Conservation (phyloP, 805 yeast genomes). For the Alloascoidea hylecoeti region DNA sequence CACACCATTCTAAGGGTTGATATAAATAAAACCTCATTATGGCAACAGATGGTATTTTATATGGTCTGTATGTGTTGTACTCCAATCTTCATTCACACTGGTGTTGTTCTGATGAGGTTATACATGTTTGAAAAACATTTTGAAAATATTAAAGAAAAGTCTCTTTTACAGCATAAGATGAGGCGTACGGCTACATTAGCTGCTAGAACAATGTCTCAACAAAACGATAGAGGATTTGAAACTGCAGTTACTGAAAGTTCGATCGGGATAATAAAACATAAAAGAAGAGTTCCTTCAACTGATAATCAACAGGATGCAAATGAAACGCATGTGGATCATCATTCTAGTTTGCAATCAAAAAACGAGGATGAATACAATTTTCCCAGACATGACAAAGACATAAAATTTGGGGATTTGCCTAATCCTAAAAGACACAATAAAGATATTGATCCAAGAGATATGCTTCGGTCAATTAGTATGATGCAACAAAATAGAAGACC, state of each 20-base stretch:
- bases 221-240: constrained; percentile 12
- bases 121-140: constrained; percentile 74
- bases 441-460: constrained; percentile 57
- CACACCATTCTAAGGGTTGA: constrained; percentile 22
- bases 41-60: constrained; percentile 56
- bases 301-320: too few species aligned
- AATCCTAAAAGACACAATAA: constrained; percentile 19
- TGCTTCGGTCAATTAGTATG: constrained; percentile 64
- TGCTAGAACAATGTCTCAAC: constrained; percentile 16
- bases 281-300: background rate
- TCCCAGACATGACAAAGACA: constrained; percentile 10
- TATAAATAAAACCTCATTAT: constrained; percentile 35
- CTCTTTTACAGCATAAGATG: constrained; percentile 56
- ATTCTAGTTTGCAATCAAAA: too few species aligned
- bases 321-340: too few species aligned
- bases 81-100: constrained; percentile 67
- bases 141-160: constrained; percentile 55
- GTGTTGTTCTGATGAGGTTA: constrained; percentile 46
- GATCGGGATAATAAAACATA: background rate
- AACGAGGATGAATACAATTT: background rate
- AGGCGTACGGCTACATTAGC: constrained; percentile 57
- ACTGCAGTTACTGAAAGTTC: background rate
- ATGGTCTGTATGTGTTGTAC: constrained; percentile 45
- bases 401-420: constrained; percentile 47
- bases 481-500: constrained; percentile 26